Base-by-base conservation (phyloP, 306 rosid species). In the Potentilla sterilis region DNA sequence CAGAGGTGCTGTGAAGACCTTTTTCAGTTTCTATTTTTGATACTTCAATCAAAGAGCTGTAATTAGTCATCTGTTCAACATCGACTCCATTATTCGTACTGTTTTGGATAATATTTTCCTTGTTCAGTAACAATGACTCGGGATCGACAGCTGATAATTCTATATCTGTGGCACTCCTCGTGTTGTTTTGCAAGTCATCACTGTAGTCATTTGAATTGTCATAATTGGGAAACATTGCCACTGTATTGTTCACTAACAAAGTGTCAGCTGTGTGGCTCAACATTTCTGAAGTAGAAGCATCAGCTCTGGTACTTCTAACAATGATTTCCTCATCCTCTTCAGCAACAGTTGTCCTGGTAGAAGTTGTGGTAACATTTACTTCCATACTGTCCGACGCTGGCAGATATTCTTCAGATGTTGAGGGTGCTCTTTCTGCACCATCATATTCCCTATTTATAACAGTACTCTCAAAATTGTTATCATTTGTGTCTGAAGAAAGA, bases 1-100 rank as follows among this genome's bases (percentile, higher is more conserved):
- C 87, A 54, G 80, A 66, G 43, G 73, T 47, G 49, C 55, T 55
- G 35, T 64, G 85, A 64, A 59, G 41, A 69, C 76, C 52, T 64
- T 68, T 75, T 74, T 76, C 89, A 44, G 79, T 73, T 84, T 88
- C 89, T 73, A 69, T 68, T 83, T 87, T 89, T 18, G 83, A 85
- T 74, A 75, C 74, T 70, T 80, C 58, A 74, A 86, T 54, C 69
- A 68, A 67, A 52, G 84, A 86, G 69, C 79, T 49, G 76, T 79
- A 85, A 70, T 83, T 47, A 69, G 70, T 70, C 70, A 77, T 40
- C 74, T 66, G 82, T 55, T 19, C 69, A 76, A 22, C 85, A 77
- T 85, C 88, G 22, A 55, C 80, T 78, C 67, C 82, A 80, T 74
- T 84, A 80, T 37, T 75, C 14, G 69, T 42, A 49, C 44, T 68